phyloP scores from a whole-genome alignment of 169 alveolate species.

The Eimeria tenella region DNA sequence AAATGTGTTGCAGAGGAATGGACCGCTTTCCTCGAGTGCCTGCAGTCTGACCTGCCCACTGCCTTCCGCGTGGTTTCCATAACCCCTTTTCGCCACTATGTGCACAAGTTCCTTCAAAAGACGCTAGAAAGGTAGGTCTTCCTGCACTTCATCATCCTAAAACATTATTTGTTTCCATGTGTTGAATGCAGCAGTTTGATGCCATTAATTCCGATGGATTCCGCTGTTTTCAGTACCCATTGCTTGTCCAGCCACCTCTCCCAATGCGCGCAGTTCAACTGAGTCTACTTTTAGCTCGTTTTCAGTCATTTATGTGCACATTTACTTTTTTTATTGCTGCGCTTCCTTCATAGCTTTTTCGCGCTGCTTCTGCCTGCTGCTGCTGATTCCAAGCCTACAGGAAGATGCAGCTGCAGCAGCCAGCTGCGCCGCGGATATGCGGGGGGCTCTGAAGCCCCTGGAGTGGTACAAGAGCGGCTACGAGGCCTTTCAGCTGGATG shows the following conservation, averaged over 20 bases:
- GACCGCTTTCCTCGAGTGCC: slow-evolving; percentile 82
- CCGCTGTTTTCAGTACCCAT: too few relatives aligned
- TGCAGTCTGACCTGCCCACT: slow-evolving; percentile 88
- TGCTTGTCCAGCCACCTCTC: too few relatives aligned
- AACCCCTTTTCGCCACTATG: slow-evolving; percentile 82
- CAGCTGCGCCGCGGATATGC: slow-evolving; percentile 67
- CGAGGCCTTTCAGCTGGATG: slow-evolving; percentile 67
- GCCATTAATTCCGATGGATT: too few relatives aligned
- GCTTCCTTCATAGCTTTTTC: too few relatives aligned
- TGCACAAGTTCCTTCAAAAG: slow-evolving; percentile 68
- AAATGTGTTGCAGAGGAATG: slow-evolving; percentile 84
- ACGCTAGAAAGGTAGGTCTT: slow-evolving; percentile 36
- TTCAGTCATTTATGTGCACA: too few relatives aligned
- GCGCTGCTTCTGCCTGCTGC: neutral
- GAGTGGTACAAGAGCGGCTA: slow-evolving; percentile 48
- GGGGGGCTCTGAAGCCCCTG: slow-evolving; percentile 30
- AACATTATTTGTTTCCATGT: neutral
- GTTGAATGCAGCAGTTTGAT: too few relatives aligned
- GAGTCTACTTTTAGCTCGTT: too few relatives aligned
- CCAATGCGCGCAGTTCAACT: too few relatives aligned
- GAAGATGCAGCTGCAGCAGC: slow-evolving; percentile 73
- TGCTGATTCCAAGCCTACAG: neutral
- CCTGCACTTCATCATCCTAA: neutral
- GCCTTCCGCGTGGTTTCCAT: slow-evolving; percentile 88
- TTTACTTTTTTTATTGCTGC: too few relatives aligned